Percentiles rank a stretch among this genome's conserved stretches.
Evolutionary conservation across 495 filamentous ascomycete species (phyloP).

Genomic region (Neurospora sp.): DNA sequence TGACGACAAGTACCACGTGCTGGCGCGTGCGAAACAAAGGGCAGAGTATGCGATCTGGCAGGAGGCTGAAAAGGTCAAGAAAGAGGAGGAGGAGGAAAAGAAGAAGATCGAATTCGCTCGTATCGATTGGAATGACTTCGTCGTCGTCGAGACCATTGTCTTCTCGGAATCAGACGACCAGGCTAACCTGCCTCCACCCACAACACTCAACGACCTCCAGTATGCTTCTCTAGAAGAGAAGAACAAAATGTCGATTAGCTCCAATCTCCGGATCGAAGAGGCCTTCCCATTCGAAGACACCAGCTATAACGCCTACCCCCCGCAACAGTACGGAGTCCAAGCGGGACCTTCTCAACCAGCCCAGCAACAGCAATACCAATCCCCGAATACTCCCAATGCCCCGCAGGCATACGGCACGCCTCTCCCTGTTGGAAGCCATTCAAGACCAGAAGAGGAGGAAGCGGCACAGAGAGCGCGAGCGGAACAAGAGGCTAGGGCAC

Average conservation of each 20-base stretch:
- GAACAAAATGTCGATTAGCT: slow-evolving; percentile 72
- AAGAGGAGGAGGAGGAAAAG: slow-evolving; percentile 79
- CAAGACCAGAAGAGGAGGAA: slow-evolving; percentile 45
- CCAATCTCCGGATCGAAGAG: slow-evolving; percentile 83
- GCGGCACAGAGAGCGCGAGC: slow-evolving; percentile 62
- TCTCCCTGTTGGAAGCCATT: slow-evolving; percentile 16
- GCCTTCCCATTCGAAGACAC: slow-evolving; percentile 75
- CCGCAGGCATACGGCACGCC: slow-evolving; percentile 24
- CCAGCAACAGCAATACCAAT: slow-evolving; percentile 23
- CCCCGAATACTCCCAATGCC: slow-evolving; percentile 24
- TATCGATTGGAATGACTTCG: slow-evolving; percentile 98
- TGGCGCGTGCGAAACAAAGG: slow-evolving; percentile 70
- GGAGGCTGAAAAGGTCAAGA: slow-evolving; percentile 75
- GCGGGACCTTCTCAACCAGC: slow-evolving; percentile 17
- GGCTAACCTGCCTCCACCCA: slow-evolving; percentile 76
- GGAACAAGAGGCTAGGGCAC: slow-evolving; percentile 57
- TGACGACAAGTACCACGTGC: slow-evolving; percentile 65
- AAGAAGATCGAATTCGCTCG: slow-evolving; percentile 77
- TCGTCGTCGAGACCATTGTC: slow-evolving; percentile 89
- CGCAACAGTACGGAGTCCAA: slow-evolving; percentile 19
- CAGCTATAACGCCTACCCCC: slow-evolving; percentile 25
- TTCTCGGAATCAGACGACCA: slow-evolving; percentile 88
- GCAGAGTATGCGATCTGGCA: slow-evolving; percentile 81
- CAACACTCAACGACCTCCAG: slow-evolving; percentile 80
- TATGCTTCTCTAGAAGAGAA: slow-evolving; percentile 92